Conservation (phyloP, 2,329 filamentous ascomycete species). For the Trichophyton schoenleinii region DNA sequence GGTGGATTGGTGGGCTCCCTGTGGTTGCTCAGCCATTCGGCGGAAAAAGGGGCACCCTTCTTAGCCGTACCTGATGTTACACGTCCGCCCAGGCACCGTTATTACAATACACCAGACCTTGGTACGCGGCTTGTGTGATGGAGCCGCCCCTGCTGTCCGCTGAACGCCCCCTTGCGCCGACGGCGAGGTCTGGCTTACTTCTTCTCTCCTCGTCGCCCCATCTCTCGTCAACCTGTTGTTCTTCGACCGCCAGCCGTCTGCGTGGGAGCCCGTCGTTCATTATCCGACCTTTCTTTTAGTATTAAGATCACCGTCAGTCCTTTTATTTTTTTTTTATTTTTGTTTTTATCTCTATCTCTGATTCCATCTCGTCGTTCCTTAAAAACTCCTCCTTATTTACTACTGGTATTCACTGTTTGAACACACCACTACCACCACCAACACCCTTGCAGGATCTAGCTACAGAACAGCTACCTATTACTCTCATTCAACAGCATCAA, state of each 20-base stretch:
- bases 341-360: conserved; percentile 11
- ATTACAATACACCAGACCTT: conserved; percentile 4
- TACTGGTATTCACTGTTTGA: not conserved
- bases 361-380: conserved; percentile 11
- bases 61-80: conserved; percentile 2
- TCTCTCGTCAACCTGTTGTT: not conserved
- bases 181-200: conserved; percentile 1
- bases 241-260: conserved; percentile 1
- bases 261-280: conserved; percentile 2
- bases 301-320: conserved; percentile 9
- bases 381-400: not conserved
- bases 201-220: conserved; percentile 1
- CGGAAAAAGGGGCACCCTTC: conserved; percentile 1
- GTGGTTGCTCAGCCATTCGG: not conserved
- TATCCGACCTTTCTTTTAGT: conserved; percentile 5
- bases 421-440: not conserved
- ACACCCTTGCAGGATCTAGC: conserved; percentile 1
- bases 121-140: conserved; percentile 5
- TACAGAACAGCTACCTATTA: not conserved
- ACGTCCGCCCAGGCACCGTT: conserved; percentile 3
- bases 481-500: conserved; percentile 1
- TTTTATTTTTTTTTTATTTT: conserved; percentile 10
- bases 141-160: conserved; percentile 3
- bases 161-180: not conserved
- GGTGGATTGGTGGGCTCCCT: not conserved